Conservation (phyloP, 2,329 filamentous ascomycete species). For the Lachnellula hyalina region DNA sequence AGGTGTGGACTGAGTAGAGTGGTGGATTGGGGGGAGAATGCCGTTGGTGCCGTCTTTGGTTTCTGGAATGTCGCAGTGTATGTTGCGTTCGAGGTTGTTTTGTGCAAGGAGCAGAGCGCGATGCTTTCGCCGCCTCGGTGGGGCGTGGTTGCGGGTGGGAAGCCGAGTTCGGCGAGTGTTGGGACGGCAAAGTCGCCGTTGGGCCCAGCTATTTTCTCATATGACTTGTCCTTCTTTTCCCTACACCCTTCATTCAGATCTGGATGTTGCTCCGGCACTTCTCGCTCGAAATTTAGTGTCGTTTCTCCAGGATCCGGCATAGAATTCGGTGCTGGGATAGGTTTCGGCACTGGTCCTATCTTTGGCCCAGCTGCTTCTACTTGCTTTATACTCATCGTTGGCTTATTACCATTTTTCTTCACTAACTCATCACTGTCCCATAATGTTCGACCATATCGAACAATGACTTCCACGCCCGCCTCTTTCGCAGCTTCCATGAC, state of each 20-base stretch:
- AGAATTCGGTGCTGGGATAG: slow-evolving; percentile 52
- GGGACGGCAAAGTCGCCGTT: slow-evolving; percentile 65
- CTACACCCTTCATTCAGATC: slow-evolving; percentile 59
- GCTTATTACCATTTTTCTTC: slow-evolving; percentile 58
- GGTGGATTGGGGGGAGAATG: slow-evolving; percentile 66
- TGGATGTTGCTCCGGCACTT: slow-evolving; percentile 43
- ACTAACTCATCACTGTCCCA: slow-evolving; percentile 71
- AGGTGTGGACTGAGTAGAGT: slow-evolving; percentile 68
- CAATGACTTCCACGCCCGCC: slow-evolving; percentile 64
- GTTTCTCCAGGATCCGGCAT: slow-evolving; percentile 63
- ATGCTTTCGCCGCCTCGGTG: slow-evolving; percentile 66
- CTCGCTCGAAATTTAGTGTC: slow-evolving; percentile 52
- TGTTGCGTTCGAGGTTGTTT: slow-evolving; percentile 55
- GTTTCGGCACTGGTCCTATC: slow-evolving; percentile 55
- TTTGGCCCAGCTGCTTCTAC: slow-evolving; percentile 59
- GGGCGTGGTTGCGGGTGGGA: slow-evolving; percentile 60
- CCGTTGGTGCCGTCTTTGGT: slow-evolving; percentile 68
- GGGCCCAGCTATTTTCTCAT: slow-evolving; percentile 58
- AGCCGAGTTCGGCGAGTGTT: slow-evolving; percentile 65
- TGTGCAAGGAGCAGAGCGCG: slow-evolving; percentile 52
- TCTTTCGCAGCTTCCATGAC: slow-evolving; percentile 55
- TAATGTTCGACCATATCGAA: slow-evolving; percentile 59
- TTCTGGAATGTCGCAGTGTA: slow-evolving; percentile 73
- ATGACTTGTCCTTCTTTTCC: slow-evolving; percentile 50
- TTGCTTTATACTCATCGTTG: slow-evolving; percentile 69